Evolutionary conservation across 495 filamentous ascomycete genomes (phyloP).

Genomic region (Xanthoparmelia taractica): DNA sequence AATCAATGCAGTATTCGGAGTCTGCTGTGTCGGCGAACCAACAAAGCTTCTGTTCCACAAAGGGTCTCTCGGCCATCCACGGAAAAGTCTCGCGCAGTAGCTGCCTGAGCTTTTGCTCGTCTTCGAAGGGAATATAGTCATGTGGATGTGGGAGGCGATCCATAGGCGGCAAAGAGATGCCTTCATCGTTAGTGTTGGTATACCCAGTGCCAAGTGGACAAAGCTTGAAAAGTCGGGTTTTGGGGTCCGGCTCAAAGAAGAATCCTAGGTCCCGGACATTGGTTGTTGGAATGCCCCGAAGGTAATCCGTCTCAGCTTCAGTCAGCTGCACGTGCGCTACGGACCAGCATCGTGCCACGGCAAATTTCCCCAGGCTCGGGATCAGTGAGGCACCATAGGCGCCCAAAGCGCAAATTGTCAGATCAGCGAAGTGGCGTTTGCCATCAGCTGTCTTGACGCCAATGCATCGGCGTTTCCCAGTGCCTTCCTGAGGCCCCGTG

Average conservation of each 20-base stretch:
- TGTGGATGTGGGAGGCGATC: slow-evolving; percentile 24
- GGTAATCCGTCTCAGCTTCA: slow-evolving; percentile 39
- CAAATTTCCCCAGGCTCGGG: slow-evolving; percentile 34
- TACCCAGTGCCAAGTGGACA: slow-evolving; percentile 48
- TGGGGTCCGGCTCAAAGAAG: slow-evolving; percentile 52
- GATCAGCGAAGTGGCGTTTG: slow-evolving; percentile 31
- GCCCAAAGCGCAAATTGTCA: slow-evolving; percentile 41
- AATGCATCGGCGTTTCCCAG: slow-evolving; percentile 19
- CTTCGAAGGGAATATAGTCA: slow-evolving; percentile 41
- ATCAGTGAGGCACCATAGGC: slow-evolving; percentile 36
- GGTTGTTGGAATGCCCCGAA: slow-evolving; percentile 48
- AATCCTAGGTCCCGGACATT: slow-evolving; percentile 51
- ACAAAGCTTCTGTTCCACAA: slow-evolving; percentile 44
- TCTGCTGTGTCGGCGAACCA: slow-evolving; percentile 52
- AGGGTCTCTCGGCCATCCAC: slow-evolving; percentile 39
- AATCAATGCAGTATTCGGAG: slow-evolving; percentile 50
- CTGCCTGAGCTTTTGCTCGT: slow-evolving; percentile 40
- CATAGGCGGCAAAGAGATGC: slow-evolving; percentile 18
- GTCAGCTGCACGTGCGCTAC: slow-evolving; percentile 49
- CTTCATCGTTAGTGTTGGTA: slow-evolving; percentile 38
- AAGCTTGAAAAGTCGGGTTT: slow-evolving; percentile 43
- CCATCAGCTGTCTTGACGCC: slow-evolving; percentile 36
- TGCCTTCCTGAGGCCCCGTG: slow-evolving; percentile 4
- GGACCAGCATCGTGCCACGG: slow-evolving; percentile 45
- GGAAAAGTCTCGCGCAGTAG: slow-evolving; percentile 46